Conservation (phyloP, 805 yeast genomes). For the Spathaspora hagerdaliae region DNA sequence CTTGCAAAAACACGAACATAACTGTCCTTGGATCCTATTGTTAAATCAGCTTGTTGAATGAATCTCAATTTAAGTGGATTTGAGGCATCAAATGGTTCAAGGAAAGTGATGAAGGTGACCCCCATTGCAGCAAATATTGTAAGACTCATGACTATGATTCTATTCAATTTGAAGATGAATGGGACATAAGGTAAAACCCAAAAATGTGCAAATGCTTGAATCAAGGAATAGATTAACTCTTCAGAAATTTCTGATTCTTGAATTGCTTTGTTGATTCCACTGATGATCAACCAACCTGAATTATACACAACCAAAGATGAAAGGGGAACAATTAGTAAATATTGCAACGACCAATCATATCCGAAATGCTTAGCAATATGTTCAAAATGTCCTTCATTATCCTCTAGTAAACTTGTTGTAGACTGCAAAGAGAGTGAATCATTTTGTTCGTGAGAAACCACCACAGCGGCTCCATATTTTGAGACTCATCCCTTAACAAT, state of each 20-base stretch:
- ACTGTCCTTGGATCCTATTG: conserved; percentile 22
- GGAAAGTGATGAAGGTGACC: conserved; percentile 31
- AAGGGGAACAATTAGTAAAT: conserved; percentile 62
- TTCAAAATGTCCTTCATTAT: neutral
- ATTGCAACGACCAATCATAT: conserved; percentile 83
- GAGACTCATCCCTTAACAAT: conserved; percentile 1
- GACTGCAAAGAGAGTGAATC: conserved; percentile 8
- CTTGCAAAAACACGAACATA: conserved; percentile 49
- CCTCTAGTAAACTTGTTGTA: conserved; percentile 7
- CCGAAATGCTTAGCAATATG: conserved; percentile 27
- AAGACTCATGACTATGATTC: conserved; percentile 41
- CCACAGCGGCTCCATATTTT: neutral
- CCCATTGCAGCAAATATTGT: conserved; percentile 34
- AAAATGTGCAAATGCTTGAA: conserved; percentile 25
- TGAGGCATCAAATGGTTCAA: conserved; percentile 54
- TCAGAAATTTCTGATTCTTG: conserved; percentile 59
- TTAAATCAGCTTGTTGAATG: conserved; percentile 55
- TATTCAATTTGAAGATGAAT: conserved; percentile 64
- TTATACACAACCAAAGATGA: conserved; percentile 52
- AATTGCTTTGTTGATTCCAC: conserved; percentile 65
- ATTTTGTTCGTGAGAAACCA: neutral
- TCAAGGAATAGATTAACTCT: conserved; percentile 22
- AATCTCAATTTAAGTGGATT: conserved; percentile 73
- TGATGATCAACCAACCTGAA: conserved; percentile 52
- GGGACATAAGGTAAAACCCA: conserved; percentile 55